Evolutionary conservation across 345 rosid genomes (phyloP).

Genomic region (Gossypium sturtianum): DNA sequence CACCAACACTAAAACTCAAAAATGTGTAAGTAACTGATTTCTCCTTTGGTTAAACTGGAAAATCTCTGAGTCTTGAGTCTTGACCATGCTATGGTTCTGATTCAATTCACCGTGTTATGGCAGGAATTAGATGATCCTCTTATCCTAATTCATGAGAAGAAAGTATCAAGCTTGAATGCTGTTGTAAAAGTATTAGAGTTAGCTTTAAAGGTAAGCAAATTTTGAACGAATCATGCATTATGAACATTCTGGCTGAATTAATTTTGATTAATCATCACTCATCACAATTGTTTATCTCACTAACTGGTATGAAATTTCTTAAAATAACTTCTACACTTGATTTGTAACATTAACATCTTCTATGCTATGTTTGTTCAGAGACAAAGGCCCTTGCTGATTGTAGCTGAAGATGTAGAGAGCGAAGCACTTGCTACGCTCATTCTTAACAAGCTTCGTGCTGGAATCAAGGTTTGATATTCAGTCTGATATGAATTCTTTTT

Average conservation of each 20-base stretch:
- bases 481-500: not conserved
- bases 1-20: conserved; percentile 83
- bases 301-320: not conserved
- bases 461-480: conserved; percentile 56
- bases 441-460: conserved; percentile 92
- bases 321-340: not conserved
- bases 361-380: conserved; percentile 44
- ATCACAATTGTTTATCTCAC: not conserved
- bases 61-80: not conserved
- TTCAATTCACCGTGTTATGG: not conserved
- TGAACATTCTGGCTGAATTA: not conserved
- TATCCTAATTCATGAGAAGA: conserved; percentile 90
- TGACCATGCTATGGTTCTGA: not conserved
- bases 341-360: not conserved
- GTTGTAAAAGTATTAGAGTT: conserved; percentile 84
- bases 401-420: conserved; percentile 96
- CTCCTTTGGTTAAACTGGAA: not conserved
- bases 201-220: conserved; percentile 69
- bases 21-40: conserved; percentile 60
- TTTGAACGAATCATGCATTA: not conserved
- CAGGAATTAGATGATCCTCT: conserved; percentile 98
- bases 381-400: conserved; percentile 79
- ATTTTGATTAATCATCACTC: not conserved
- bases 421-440: conserved; percentile 85
- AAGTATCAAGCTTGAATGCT: conserved; percentile 71